Evolutionary conservation across 2,329 filamentous ascomycete genomes (phyloP), one percentile per base, ranked within the genome.

Genomic region (Aureobasidium leucospermi): DNA sequence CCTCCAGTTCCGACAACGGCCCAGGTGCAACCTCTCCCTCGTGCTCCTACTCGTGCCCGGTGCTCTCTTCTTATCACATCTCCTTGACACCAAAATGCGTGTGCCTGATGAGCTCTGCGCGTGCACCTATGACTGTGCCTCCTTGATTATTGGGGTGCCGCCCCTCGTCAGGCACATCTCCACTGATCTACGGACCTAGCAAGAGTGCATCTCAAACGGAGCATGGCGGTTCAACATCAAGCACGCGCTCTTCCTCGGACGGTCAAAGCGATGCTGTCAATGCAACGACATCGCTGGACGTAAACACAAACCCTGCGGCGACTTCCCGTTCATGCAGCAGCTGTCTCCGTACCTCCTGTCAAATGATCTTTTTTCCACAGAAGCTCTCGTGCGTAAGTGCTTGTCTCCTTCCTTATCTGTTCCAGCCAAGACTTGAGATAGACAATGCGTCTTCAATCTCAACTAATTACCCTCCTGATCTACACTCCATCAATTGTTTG

Each of bases 381-480:
- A 45, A 56, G 29, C 52, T 29, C 16, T 55, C 52, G 52, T 56
- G 32, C 52, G 41, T 56, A 56, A 56, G 41, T 56, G 52, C 52
- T 56, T 56, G 52, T 56, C 52, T 56, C 52, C 52, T 56, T 56
- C 52, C 52, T 56, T 56, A 56, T 56, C 52, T 28, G 52, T 36
- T 39, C 52, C 28, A 11, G 52, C 52, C 52, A 56, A 56, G 52
- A 45, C 52, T 38, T 36, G 41, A 45, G 52, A 56, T 56, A 56
- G 52, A 46, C 52, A 36, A 31, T 56, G 52, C 52, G 29, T 56
- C 52, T 46, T 42, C 16, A 55, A 57, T 57, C 39, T 57, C 52
- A 46, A 46, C 52, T 43, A 48, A 28, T 34, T 41, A 23, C n/a
- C 34, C 55, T 58, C 55, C 55, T 58, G 55, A 58, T 58, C 55